Conservation (phyloP, 2,329 filamentous ascomycete species). For the Pseudohalonectria lignicola region DNA sequence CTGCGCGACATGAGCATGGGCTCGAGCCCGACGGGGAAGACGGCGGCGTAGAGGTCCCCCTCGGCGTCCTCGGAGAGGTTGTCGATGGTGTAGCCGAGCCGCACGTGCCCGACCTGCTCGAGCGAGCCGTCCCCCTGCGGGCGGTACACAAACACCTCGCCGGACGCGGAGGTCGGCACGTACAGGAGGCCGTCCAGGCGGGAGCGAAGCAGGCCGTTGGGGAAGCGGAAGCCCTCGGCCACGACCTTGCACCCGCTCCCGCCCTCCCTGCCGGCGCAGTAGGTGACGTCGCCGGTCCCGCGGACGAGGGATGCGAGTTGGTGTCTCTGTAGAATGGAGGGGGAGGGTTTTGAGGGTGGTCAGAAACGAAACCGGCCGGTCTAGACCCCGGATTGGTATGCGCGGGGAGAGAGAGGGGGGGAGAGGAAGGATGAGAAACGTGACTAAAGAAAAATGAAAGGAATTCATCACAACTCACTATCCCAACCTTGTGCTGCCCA, state of each 20-base stretch:
- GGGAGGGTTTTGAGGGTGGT: no score
- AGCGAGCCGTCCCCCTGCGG: not conserved
- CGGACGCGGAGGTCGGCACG: constrained; percentile 15
- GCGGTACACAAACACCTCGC: constrained; percentile 10
- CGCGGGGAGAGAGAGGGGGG: no score
- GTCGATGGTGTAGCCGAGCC: constrained; percentile 12
- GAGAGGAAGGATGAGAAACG: no score
- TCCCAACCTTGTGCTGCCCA: constrained; percentile 9
- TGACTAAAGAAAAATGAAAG: not conserved
- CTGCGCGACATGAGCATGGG: constrained; percentile 5
- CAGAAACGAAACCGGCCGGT: no score
- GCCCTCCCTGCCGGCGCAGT: constrained; percentile 13
- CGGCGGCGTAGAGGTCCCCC: constrained; percentile 15
- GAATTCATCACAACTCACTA: constrained; percentile 6
- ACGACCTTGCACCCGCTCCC: constrained; percentile 11
- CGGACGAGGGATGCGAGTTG: constrained; percentile 12
- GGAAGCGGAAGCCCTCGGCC: constrained; percentile 12
- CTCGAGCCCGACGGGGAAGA: constrained; percentile 9
- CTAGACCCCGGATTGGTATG: no score
- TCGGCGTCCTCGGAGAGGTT: constrained; percentile 14
- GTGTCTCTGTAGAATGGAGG: constrained; percentile 6
- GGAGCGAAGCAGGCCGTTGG: constrained; percentile 18
- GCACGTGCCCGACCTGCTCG: constrained; percentile 6
- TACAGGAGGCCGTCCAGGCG: constrained; percentile 16
- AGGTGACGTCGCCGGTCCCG: constrained; percentile 15